These are phyloP conservation scores for Chondrus crispus DNA, from an alignment of 23 red algal species.

Conservation along the genomic window DNA sequence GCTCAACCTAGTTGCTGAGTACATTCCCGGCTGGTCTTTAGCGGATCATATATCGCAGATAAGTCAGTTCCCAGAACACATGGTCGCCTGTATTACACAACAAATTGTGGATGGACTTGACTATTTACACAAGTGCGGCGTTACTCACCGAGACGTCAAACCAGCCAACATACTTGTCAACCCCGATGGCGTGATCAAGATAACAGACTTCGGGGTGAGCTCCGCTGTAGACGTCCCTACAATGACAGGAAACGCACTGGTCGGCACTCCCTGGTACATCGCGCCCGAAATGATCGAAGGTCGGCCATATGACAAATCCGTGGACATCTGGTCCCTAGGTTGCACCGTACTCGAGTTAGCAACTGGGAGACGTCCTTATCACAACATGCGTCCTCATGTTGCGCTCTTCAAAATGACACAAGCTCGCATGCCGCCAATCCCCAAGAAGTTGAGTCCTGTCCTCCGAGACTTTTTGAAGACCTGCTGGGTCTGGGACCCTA, in stretches of 20 bases:
- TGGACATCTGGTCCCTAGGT: constrained; percentile 81
- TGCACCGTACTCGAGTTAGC: constrained; percentile 57
- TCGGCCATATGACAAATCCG: constrained; percentile 42
- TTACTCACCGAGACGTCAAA: constrained; percentile 79
- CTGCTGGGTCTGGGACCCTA: constrained; percentile 71
- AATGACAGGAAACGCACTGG: constrained; percentile 50
- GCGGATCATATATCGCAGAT: constrained; percentile 73
- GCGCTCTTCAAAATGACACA: constrained; percentile 57
- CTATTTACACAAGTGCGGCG: constrained; percentile 68
- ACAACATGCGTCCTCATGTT: constrained; percentile 30
- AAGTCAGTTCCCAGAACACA: constrained; percentile 55
- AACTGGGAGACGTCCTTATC: constrained; percentile 67
- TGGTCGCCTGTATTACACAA: constrained; percentile 73
- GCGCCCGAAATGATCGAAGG: constrained; percentile 78
- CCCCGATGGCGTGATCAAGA: constrained; percentile 58
- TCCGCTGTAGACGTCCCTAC: constrained; percentile 58
- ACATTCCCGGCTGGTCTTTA: constrained; percentile 76
- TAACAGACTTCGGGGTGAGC: constrained; percentile 78
- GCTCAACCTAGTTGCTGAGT: constrained; percentile 72
- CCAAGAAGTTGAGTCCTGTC: background rate
- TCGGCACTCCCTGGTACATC: constrained; percentile 74
- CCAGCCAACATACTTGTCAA: constrained; percentile 74
- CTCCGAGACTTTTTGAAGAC: constrained; percentile 49
- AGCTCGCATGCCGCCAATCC: constrained; percentile 55
- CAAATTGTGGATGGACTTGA: constrained; percentile 71